Base-by-base conservation (phyloP, 257 asterid genomes). In the Galeopsis tetrahit region DNA sequence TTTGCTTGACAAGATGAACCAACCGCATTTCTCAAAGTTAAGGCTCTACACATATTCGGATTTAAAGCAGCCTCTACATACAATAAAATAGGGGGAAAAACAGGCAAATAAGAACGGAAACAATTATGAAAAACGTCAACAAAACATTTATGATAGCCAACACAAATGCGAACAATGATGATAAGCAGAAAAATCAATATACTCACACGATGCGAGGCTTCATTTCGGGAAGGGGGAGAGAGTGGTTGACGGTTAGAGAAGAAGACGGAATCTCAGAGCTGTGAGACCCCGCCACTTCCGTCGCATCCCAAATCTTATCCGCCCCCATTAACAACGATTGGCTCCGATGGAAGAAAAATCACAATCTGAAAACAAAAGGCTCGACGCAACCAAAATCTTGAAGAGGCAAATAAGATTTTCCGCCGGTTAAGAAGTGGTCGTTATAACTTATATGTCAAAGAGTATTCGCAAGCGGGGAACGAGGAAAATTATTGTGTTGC, bases 191-290 rank as follows among this genome's bases (percentile, higher is more conserved):
- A 36, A 9, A 63, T 2, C 3, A 35, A 59, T 34, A 73, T 7
- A 17, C 88, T 64, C 59, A 93, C 97, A 87, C 84, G 71, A 94
- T 79, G 74, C 76, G 87, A 57, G 96, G 98, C 82, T 85, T 91
- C 88, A 91, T 87, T 9, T 80, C 84, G 57, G 85, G 42, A 7
- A 83, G 83, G 32, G 98, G 51, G 43, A 94, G 97, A 33, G 98
- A 83, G 83, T 94, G 96, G 56, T 91, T 90, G 76, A 91, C 69
- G 77, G 86, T 79, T 79, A 82, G 80, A 10, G 85, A 76, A 15
- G 98, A 94, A 42, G 85, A 88, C 33, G 96, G 96, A 81, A 94
- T 81, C 42, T 83, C 82, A 11, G 84, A 76, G 85, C 82, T 78
- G 78, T 78, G 87, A 81, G 74, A 77, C 84, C 75, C 96, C 55